phyloP scores from a whole-genome alignment of 2,329 filamentous ascomycete species.

The Whalleya microplaca region DNA sequence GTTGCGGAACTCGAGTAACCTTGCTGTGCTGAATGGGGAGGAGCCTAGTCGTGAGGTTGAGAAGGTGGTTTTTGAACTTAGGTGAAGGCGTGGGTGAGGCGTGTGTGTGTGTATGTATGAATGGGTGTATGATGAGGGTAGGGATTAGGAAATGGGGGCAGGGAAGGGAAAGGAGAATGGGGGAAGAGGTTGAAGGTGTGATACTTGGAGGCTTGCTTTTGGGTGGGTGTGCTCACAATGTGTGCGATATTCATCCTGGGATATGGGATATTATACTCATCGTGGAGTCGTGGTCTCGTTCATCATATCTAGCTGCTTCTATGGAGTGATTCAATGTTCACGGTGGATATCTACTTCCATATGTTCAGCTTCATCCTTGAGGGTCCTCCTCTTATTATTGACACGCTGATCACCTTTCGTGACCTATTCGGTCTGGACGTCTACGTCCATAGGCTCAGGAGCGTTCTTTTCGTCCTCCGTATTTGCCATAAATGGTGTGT shows the following conservation, averaged over 20 bases:
- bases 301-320: neutral
- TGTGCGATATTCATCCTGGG: neutral
- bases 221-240: no score
- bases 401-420: neutral
- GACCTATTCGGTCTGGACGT: neutral
- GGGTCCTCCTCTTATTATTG: neutral
- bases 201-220: no score
- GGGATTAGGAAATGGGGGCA: neutral
- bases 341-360: neutral
- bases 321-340: neutral
- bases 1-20: neutral
- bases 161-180: neutral
- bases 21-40: neutral
- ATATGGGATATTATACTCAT: neutral
- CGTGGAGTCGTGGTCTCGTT: neutral
- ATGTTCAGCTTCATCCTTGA: neutral
- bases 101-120: no score
- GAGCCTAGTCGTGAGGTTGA: neutral
- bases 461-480: neutral
- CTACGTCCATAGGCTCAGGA: neutral
- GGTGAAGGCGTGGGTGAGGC: neutral
- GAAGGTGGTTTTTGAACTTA: neutral
- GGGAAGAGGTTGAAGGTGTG: neutral
- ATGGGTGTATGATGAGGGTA: no score
- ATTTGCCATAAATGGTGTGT: neutral